A percentile compares a stretch with the other conserved stretches of the same genome.
phyloP scores from a whole-genome alignment of 768 basidiomycete species.

The Boletus vermiculosoides region DNA sequence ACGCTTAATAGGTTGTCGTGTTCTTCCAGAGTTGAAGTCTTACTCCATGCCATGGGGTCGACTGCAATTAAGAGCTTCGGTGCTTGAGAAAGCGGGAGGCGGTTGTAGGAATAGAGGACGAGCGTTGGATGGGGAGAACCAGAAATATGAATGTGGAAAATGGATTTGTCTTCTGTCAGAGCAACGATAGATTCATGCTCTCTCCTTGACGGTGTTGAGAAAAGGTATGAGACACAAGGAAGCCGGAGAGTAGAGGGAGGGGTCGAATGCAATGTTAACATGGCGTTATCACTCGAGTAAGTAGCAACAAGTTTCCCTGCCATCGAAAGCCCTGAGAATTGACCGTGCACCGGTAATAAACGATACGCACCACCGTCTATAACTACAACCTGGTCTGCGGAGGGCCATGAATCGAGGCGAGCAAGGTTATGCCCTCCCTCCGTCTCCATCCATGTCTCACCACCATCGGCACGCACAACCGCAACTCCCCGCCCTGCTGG shows the following conservation, averaged over 20 bases:
- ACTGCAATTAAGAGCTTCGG: conserved; percentile 66
- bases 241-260: conserved; percentile 44
- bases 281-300: conserved; percentile 47
- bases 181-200: conserved; percentile 61
- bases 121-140: conserved; percentile 39
- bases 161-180: conserved; percentile 57
- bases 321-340: conserved; percentile 10
- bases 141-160: conserved; percentile 54
- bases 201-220: conserved; percentile 58
- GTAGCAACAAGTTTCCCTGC: conserved; percentile 57
- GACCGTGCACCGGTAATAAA: neutral
- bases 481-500: conserved; percentile 77
- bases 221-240: conserved; percentile 57
- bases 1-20: conserved; percentile 81
- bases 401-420: conserved; percentile 50
- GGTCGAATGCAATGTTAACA: conserved; percentile 53
- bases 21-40: conserved; percentile 42
- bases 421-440: conserved; percentile 48
- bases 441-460: conserved; percentile 62
- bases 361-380: conserved; percentile 55
- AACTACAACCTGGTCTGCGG: conserved; percentile 67
- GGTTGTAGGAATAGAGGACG: conserved; percentile 45
- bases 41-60: conserved; percentile 86
- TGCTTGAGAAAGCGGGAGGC: conserved; percentile 50
- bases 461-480: conserved; percentile 56